Conservation (phyloP, 2,329 filamentous ascomycete genomes). For the Colletotrichum sp. region DNA sequence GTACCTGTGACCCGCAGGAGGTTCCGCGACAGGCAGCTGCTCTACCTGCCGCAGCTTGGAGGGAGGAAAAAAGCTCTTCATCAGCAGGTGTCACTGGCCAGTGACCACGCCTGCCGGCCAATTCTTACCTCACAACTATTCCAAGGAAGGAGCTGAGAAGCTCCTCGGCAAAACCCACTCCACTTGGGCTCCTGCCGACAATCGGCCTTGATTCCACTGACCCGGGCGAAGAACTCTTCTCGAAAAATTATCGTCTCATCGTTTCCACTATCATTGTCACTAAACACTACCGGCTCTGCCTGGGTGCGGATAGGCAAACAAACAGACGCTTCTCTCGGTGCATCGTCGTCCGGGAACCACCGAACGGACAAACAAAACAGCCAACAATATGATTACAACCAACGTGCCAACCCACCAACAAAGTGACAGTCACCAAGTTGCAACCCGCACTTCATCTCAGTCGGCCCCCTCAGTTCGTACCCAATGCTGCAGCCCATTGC, state of each 20-base stretch:
- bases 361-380: not conserved
- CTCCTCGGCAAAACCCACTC: not conserved
- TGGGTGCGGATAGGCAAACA: not conserved
- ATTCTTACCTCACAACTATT: not conserved
- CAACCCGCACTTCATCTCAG: not conserved
- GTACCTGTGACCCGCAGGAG: not conserved
- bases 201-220: not conserved
- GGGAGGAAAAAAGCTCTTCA: not conserved
- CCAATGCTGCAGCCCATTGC: not conserved
- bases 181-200: not conserved
- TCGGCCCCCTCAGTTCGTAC: not conserved
- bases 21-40: not conserved
- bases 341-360: not conserved
- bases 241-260: not conserved
- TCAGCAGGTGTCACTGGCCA: not conserved
- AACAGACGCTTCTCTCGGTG: not conserved
- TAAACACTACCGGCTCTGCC: not conserved
- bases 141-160: not conserved
- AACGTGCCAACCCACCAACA: not conserved
- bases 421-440: not conserved
- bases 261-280: not conserved
- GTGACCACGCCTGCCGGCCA: not conserved
- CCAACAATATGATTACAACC: not conserved
- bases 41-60: not conserved
- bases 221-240: not conserved